Base-by-base conservation (phyloP, 768 basidiomycete species). In the Suillus placidus region DNA sequence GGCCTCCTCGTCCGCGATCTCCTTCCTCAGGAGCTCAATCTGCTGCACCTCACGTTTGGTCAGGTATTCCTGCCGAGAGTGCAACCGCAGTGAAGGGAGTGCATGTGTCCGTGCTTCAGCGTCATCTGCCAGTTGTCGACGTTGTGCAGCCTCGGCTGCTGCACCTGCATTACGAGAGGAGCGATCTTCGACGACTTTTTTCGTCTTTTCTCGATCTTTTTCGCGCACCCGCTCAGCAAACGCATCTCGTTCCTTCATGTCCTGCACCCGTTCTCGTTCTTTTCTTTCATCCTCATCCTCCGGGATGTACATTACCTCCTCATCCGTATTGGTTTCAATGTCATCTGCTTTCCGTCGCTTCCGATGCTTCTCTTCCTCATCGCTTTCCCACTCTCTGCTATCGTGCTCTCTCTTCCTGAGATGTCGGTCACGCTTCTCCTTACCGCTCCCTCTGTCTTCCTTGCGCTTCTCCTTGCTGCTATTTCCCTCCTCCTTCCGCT, bases 21-120 rank as follows among this genome's bases (percentile, higher is more conserved):
- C 96, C 75, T 90, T 88, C 62, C 93, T 87, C 57, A 99, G 81
- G 16, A 99, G 84, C 72, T 99, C 97, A 69, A 99, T 91, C 76
- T 95, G 94, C 77, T 99, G 97, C 42, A 92, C 81, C 81, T 99
- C 97, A 72, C 97, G 92, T 74, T 99, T 99, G 30, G 94, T 92
- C 67, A 99, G 84, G 73, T 99, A 99, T 77, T 96, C 94, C 74
- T 99, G 93, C 62, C 97, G 89, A 2, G 96, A 96, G 71, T 91
- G 93, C 64, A 92, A 82, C 49, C 97, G 88, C 8, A 99, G 83
- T 14, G 88, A 88, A 1, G 95, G 88, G 26, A 90, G 75, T 62
- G 86, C 87, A 60, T 72, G 65, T 3, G 70, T 69, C 55, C 88
- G 85, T 37, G 87, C 87, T 68, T 84, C 84, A 8, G 83, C 68